Percentiles rank a stretch among this genome's conserved stretches.
These are phyloP conservation scores for Verticillium nonalfalfae DNA, from an alignment of 2,329 filamentous ascomycete genomes.

Conservation along the genomic window DNA sequence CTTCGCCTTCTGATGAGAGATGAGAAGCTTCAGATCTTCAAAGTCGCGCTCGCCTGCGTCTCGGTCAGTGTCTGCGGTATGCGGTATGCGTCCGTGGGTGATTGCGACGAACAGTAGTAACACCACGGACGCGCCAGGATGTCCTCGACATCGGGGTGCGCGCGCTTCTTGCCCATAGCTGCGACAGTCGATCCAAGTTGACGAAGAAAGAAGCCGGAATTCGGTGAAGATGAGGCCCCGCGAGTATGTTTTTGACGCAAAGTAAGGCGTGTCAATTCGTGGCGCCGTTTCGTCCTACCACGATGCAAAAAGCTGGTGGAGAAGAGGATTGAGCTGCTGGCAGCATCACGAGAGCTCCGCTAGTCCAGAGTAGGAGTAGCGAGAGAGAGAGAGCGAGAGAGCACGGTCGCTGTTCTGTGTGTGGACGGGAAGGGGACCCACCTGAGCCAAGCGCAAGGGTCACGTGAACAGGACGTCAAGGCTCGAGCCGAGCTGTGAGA, in stretches of 20 bases:
- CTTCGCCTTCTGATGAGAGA: slow-evolving; percentile 97
- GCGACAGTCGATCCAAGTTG: neutral
- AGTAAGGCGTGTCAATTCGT: neutral
- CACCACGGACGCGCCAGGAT: slow-evolving; percentile 87
- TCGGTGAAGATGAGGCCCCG: neutral
- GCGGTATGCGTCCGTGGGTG: slow-evolving; percentile 4
- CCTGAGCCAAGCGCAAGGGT: too few relatives aligned
- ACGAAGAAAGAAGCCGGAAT: neutral
- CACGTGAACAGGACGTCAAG: too few relatives aligned
- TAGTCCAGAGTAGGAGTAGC: neutral
- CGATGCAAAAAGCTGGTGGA: neutral
- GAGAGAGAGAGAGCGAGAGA: too few relatives aligned
- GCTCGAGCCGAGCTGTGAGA: too few relatives aligned
- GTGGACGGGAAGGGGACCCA: too few relatives aligned
- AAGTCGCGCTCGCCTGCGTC: slow-evolving; percentile 79
- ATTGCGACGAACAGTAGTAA: slow-evolving; percentile 71
- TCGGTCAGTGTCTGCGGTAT: slow-evolving; percentile 14
- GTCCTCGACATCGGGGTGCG: slow-evolving; percentile 81
- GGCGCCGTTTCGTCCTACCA: too few relatives aligned
- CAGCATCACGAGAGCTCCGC: neutral
- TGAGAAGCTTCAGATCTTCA: slow-evolving; percentile 92
- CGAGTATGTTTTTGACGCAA: neutral
- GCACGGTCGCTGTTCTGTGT: too few relatives aligned
- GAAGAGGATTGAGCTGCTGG: neutral
- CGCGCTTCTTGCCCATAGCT: slow-evolving; percentile 79